phyloP scores from a whole-genome alignment of 2,329 filamentous ascomycete genomes.

The Neospermospora avenae region DNA sequence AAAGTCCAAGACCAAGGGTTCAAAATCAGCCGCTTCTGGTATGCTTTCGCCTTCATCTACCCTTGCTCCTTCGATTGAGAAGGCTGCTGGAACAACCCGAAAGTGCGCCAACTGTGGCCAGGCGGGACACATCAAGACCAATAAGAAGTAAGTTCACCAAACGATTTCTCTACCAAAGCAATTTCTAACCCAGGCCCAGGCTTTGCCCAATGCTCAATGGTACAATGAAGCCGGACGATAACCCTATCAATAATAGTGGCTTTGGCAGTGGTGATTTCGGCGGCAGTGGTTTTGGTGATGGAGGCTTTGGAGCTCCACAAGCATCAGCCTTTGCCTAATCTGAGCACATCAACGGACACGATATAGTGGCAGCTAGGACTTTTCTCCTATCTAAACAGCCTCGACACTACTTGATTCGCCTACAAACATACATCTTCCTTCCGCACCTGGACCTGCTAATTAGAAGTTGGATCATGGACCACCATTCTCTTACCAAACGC shows the following conservation, averaged over 20 bases:
- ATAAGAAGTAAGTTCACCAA: conserved; percentile 76
- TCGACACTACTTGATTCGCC: neutral
- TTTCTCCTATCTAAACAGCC: neutral
- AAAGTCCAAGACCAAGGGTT: neutral
- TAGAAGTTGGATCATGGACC: neutral
- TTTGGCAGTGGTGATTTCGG: conserved; percentile 42
- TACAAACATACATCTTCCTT: neutral
- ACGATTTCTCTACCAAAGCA: neutral
- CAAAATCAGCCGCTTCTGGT: conserved; percentile 9
- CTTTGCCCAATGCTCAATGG: conserved; percentile 84
- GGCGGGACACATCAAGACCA: conserved; percentile 97
- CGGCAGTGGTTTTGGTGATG: neutral
- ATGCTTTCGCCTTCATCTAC: conserved; percentile 44
- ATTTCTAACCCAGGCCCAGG: conserved; percentile 45
- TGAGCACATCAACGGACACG: neutral
- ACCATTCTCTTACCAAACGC: neutral
- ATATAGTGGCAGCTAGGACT: neutral
- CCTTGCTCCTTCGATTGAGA: conserved; percentile 47
- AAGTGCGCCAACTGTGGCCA: conserved; percentile 98
- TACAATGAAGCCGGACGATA: conserved; percentile 63
- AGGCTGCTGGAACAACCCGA: conserved; percentile 65
- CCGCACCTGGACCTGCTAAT: neutral
- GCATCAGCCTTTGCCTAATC: conserved; percentile 7
- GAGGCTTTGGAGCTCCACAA: conserved; percentile 6
- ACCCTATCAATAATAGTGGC: conserved; percentile 51